Conservation (phyloP, 805 yeast genomes). For the Huiozyma sinensis region DNA sequence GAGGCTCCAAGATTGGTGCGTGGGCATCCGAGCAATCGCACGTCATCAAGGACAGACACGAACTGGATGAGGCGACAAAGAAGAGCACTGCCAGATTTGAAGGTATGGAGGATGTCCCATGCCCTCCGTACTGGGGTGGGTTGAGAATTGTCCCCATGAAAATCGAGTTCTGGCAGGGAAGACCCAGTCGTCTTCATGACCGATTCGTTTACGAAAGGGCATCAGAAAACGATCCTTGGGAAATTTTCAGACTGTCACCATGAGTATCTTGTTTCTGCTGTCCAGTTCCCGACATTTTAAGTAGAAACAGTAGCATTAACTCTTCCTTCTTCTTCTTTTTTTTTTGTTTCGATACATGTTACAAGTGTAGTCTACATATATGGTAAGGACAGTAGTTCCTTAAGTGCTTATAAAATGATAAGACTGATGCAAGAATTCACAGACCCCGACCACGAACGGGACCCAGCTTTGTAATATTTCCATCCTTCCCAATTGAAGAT, state of each 20-base stretch:
- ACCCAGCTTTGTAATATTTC: too few species aligned
- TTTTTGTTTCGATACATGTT: background rate
- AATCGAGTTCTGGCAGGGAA: constrained; percentile 97
- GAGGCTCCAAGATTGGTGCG: constrained; percentile 91
- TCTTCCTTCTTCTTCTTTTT: too few species aligned
- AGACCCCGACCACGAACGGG: too few species aligned
- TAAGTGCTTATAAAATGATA: too few species aligned
- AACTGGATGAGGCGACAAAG: constrained; percentile 44
- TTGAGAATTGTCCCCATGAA: constrained; percentile 77
- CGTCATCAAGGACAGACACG: constrained; percentile 45
- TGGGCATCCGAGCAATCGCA: constrained; percentile 91
- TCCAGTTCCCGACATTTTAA: background rate
- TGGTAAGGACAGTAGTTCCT: too few species aligned
- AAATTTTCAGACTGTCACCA: constrained; percentile 63
- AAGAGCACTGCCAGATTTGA: constrained; percentile 47
- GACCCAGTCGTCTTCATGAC: constrained; percentile 82
- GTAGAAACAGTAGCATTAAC: background rate
- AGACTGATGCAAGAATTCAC: too few species aligned
- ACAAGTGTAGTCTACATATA: too few species aligned
- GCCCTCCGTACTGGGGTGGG: constrained; percentile 97
- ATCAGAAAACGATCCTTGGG: constrained; percentile 44
- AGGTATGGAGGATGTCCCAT: constrained; percentile 57
- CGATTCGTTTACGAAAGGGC: constrained; percentile 64
- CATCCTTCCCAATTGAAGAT: too few species aligned
- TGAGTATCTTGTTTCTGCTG: constrained; percentile 15